Conservation (phyloP, 257 asterid species). For the Solanum medicagineum region DNA sequence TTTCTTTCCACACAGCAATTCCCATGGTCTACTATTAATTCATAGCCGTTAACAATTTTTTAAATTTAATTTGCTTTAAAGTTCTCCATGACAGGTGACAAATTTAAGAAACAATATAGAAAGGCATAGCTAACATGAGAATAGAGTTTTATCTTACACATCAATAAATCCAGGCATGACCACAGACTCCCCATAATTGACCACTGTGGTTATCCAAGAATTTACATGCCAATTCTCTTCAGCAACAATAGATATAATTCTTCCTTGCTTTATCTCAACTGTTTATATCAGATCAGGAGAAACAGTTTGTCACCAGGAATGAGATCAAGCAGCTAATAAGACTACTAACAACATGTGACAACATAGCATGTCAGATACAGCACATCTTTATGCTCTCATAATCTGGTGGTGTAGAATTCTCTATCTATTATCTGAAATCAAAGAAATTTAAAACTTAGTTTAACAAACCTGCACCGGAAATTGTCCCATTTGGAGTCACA, state of each 20-base stretch:
- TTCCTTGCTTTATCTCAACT: constrained; percentile 79
- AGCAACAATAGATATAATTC: constrained; percentile 50
- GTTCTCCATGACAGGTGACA: background rate
- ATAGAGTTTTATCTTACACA: constrained; percentile 46
- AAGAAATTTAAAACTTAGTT: background rate
- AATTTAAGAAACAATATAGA: background rate
- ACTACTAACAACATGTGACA: background rate
- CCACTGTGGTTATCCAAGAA: constrained; percentile 27
- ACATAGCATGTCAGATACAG: background rate
- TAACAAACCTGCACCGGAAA: constrained; percentile 81
- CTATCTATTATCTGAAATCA: background rate
- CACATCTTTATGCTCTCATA: background rate
- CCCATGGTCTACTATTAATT: background rate
- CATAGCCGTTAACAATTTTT: background rate
- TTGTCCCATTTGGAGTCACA: constrained; percentile 52
- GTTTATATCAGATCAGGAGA: constrained; percentile 14
- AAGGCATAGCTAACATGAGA: background rate
- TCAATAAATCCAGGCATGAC: constrained; percentile 92
- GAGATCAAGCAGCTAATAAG: background rate
- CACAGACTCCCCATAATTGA: constrained; percentile 72
- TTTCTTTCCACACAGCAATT: background rate
- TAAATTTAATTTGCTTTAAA: background rate
- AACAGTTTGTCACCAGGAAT: background rate
- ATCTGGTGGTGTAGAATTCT: background rate
- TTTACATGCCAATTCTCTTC: constrained; percentile 54